A percentile compares a stretch with the other conserved stretches of the same genome.
phyloP scores from a whole-genome alignment of 352 stramenopile genomes.

The Phytopythium montanum region DNA sequence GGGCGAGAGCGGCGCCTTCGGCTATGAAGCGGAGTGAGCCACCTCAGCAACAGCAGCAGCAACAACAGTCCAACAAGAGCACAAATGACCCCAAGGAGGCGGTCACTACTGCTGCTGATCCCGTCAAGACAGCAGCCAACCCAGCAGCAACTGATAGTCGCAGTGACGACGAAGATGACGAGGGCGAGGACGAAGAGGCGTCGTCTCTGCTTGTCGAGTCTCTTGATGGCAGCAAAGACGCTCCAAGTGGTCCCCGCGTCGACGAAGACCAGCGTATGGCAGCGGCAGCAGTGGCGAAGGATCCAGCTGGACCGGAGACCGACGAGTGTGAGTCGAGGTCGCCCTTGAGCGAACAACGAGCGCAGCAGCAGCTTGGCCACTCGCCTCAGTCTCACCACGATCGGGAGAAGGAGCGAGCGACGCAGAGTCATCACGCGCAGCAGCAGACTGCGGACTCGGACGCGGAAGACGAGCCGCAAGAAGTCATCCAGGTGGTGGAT shows the following conservation, averaged over 20 bases:
- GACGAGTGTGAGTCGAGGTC: constrained; percentile 40
- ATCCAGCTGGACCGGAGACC: constrained; percentile 30
- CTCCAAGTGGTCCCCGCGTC: neutral
- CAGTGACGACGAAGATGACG: constrained; percentile 2
- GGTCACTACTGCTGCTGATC: neutral
- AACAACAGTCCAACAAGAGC: neutral
- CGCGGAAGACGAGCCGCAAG: constrained; percentile 34
- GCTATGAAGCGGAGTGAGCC: neutral
- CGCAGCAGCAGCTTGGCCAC: constrained; percentile 13
- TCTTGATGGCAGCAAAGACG: constrained; percentile 5
- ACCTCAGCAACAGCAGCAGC: constrained; percentile 3
- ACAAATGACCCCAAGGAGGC: neutral
- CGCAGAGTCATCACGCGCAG: neutral
- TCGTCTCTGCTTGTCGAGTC: constrained; percentile 5
- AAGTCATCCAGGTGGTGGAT: constrained; percentile 40
- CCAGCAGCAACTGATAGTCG: neutral
- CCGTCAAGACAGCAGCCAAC: neutral
- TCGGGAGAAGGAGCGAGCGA: constrained; percentile 1
- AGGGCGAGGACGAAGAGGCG: neutral
- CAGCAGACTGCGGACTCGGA: constrained; percentile 26
- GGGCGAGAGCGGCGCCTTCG: constrained; percentile 9
- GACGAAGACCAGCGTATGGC: neutral
- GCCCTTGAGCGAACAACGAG: constrained; percentile 12
- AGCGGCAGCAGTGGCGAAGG: neutral
- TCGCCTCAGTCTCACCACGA: neutral